Evolutionary conservation across 2,329 filamentous ascomycete genomes (phyloP).

Genomic region (Alternaria rosae): DNA sequence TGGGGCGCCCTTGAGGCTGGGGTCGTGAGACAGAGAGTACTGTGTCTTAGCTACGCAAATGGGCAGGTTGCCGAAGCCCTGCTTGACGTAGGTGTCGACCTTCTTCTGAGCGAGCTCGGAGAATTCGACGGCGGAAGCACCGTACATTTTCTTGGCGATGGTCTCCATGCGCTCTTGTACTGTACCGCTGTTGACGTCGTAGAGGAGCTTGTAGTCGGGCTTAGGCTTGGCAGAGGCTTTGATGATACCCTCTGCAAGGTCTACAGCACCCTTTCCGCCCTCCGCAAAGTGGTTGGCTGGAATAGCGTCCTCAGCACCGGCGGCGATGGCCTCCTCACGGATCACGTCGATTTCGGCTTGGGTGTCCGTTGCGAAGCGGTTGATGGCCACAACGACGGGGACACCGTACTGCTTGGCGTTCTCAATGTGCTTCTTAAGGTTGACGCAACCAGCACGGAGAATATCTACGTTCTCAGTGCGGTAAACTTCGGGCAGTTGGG

Average conservation of each 20-base stretch:
- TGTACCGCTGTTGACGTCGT: slow-evolving; percentile 71
- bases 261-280: slow-evolving; percentile 87
- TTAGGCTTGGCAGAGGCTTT: slow-evolving; percentile 80
- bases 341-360: slow-evolving; percentile 89
- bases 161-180: slow-evolving; percentile 89
- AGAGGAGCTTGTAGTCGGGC: slow-evolving; percentile 82
- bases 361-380: slow-evolving; percentile 94
- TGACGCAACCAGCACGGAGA: slow-evolving; percentile 87
- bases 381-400: slow-evolving; percentile 95
- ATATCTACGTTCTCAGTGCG: slow-evolving; percentile 92
- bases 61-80: slow-evolving; percentile 90
- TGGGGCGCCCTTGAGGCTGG: slow-evolving; percentile 91
- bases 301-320: slow-evolving; percentile 92
- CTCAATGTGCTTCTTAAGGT: slow-evolving; percentile 91
- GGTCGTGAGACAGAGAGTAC: slow-evolving; percentile 93
- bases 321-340: slow-evolving; percentile 87
- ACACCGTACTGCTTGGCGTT: slow-evolving; percentile 91
- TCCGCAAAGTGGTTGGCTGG: slow-evolving; percentile 96
- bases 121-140: slow-evolving; percentile 87
- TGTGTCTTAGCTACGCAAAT: slow-evolving; percentile 99
- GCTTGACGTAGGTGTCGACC: slow-evolving; percentile 90
- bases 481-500: slow-evolving; percentile 85
- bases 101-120: slow-evolving; percentile 94
- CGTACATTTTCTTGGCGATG: slow-evolving; percentile 94
- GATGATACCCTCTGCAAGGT: slow-evolving; percentile 87